Conservation (phyloP, 192 early-diverging fungal genomes). For the Phlyctochytrium arcticum region DNA sequence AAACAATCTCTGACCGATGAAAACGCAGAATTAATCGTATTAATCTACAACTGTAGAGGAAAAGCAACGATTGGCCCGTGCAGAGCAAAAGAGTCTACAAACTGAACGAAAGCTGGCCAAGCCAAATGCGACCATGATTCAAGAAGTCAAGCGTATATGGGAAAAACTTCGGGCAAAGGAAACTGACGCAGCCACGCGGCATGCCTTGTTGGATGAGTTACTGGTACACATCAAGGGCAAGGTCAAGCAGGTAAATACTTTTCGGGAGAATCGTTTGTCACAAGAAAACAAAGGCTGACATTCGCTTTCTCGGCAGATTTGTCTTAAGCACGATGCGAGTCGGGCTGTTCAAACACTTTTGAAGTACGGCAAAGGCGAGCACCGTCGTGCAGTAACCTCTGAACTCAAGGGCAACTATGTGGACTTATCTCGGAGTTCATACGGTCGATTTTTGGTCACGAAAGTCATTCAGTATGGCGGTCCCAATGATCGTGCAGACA, state of each 20-base stretch:
- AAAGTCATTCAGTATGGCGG: conserved; percentile 82
- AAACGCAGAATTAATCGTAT: neutral
- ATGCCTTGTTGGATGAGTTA: conserved; percentile 67
- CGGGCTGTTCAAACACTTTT: conserved; percentile 86
- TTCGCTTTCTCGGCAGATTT: conserved; percentile 41
- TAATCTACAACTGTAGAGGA: conserved; percentile 8
- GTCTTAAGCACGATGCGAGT: conserved; percentile 94
- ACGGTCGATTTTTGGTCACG: conserved; percentile 84
- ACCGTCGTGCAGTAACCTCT: conserved; percentile 72
- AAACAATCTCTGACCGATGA: neutral
- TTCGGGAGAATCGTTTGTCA: too few species aligned
- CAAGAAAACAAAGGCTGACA: too few species aligned
- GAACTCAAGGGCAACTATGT: conserved; percentile 77
- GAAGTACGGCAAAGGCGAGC: conserved; percentile 78
- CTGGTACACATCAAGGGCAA: conserved; percentile 78
- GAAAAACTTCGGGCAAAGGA: conserved; percentile 76
- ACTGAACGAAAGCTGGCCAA: conserved; percentile 62
- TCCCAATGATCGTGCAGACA: conserved; percentile 58
- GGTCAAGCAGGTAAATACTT: conserved; percentile 54
- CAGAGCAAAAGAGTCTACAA: conserved; percentile 37
- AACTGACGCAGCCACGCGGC: conserved; percentile 58
- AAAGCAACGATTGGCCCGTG: conserved; percentile 24
- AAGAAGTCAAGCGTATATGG: conserved; percentile 77
- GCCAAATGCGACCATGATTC: conserved; percentile 67
- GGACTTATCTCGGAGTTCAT: conserved; percentile 69